A percentile compares a stretch with the other conserved stretches of the same genome.
Conservation (phyloP, 345 rosid genomes). For the Excoecaria agallocha region DNA sequence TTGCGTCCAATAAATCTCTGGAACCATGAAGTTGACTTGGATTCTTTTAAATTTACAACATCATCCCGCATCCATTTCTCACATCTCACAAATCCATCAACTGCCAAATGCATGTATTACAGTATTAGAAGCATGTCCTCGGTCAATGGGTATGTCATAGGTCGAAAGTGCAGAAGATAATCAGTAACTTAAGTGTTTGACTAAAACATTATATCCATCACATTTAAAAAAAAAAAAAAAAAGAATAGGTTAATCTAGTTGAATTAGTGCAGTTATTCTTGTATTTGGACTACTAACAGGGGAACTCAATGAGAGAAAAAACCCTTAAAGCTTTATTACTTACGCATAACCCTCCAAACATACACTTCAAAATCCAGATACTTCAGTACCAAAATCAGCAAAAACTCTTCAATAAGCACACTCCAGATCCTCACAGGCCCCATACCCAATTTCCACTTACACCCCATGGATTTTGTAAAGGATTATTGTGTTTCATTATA, state of each 20-base stretch:
- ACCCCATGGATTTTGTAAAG: too few species aligned
- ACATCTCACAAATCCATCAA: slow-evolving; percentile 81
- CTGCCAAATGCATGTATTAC: slow-evolving; percentile 41
- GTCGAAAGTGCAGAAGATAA: neutral
- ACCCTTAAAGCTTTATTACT: neutral
- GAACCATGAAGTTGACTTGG: slow-evolving; percentile 95
- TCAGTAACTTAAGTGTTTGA: neutral
- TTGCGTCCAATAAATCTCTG: slow-evolving; percentile 91
- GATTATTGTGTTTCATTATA: neutral
- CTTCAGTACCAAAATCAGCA: neutral
- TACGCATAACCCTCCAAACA: neutral
- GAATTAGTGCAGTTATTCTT: neutral
- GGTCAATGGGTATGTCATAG: neutral
- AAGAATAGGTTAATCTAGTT: neutral
- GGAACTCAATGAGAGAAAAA: neutral
- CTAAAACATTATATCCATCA: neutral
- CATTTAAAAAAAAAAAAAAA: neutral
- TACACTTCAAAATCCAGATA: neutral
- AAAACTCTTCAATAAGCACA: neutral
- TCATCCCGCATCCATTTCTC: slow-evolving; percentile 89
- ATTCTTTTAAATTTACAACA: slow-evolving; percentile 67
- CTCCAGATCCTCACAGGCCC: neutral
- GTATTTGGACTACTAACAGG: neutral
- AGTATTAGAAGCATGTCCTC: neutral
- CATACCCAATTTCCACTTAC: neutral